Conservation (phyloP, 2,329 filamentous ascomycete genomes). For the Fusarium sarcochroum region DNA sequence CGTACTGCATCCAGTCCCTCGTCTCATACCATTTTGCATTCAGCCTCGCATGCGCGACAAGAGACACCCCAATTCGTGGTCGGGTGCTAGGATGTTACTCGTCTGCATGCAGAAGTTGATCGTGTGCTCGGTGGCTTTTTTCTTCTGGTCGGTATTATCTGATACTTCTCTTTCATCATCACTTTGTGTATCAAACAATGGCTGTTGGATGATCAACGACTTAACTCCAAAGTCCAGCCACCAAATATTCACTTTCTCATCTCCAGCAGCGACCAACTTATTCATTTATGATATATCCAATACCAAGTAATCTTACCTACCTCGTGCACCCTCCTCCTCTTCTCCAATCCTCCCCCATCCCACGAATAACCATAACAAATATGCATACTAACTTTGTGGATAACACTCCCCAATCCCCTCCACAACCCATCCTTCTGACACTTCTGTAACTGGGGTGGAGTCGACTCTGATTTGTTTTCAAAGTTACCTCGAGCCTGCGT, state of each 20-base stretch:
- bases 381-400: conserved; percentile 38
- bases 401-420: conserved; percentile 22
- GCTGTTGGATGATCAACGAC: background rate
- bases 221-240: background rate
- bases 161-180: background rate
- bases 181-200: background rate
- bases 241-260: background rate
- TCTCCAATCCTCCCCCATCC: conserved; percentile 10
- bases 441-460: conserved; percentile 8
- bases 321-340: background rate
- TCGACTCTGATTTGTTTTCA: conserved; percentile 10
- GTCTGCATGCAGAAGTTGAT: conserved; percentile 16
- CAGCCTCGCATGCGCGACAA: conserved; percentile 5
- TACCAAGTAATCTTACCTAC: background rate
- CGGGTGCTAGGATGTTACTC: conserved; percentile 1
- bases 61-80: background rate
- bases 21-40: conserved; percentile 6
- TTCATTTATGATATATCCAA: background rate
- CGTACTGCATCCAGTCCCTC: conserved; percentile 24
- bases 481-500: background rate
- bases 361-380: conserved; percentile 44
- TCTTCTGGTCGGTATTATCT: background rate
- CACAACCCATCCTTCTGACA: conserved; percentile 14
- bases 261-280: background rate
- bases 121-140: conserved; percentile 2